Conservation (phyloP, 805 yeast species). For the Myxozyma geophila region DNA sequence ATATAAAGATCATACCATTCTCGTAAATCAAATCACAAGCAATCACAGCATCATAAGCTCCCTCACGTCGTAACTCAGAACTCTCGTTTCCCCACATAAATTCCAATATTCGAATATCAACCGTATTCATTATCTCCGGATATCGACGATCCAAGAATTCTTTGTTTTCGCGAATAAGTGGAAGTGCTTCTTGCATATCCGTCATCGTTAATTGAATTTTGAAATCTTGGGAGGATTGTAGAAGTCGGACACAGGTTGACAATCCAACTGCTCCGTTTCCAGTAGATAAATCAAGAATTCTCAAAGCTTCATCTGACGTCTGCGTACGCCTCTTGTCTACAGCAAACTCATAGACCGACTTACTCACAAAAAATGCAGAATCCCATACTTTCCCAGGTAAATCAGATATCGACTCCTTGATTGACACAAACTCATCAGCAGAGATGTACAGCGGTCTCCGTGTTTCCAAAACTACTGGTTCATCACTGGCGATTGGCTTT, state of each 20-base stretch:
- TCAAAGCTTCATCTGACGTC: neutral
- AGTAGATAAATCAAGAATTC: slow-evolving; percentile 27
- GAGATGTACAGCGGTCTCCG: slow-evolving; percentile 15
- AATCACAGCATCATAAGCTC: slow-evolving; percentile 23
- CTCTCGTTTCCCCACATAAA: slow-evolving; percentile 20
- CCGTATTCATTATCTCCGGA: neutral
- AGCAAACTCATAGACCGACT: neutral
- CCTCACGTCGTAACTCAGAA: neutral
- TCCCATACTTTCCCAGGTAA: slow-evolving; percentile 36
- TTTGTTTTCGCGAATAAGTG: slow-evolving; percentile 24
- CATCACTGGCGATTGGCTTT: neutral
- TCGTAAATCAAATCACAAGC: slow-evolving; percentile 36
- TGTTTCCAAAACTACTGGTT: slow-evolving; percentile 1
- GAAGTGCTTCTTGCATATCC: slow-evolving; percentile 28
- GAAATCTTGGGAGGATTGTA: neutral
- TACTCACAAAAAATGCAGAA: slow-evolving; percentile 28
- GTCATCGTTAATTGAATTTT: slow-evolving; percentile 14
- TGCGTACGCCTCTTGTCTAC: neutral
- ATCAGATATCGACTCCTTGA: slow-evolving; percentile 31
- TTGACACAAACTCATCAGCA: neutral
- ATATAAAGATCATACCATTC: neutral
- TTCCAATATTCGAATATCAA: neutral
- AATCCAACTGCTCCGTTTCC: slow-evolving; percentile 36
- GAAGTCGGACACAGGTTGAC: neutral
- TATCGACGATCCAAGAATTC: neutral